These are phyloP conservation scores for Syzygium aqueum DNA, from an alignment of 345 rosid genomes.

Conservation along the genomic window DNA sequence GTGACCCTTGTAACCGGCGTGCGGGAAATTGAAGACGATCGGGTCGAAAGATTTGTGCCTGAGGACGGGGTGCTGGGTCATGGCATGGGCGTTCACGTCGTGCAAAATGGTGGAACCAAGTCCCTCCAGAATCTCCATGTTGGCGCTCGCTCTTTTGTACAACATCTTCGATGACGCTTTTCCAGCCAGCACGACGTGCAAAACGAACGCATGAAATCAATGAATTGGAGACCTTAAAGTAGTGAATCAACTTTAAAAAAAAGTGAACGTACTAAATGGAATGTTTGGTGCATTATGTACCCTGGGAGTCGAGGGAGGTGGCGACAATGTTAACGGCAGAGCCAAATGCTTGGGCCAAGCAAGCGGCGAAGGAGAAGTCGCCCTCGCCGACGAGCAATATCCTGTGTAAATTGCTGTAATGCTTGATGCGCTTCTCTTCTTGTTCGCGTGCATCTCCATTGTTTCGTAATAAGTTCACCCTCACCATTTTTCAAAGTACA, in stretches of 20 bases:
- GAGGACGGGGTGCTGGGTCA: slow-evolving; percentile 9
- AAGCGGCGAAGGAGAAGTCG: slow-evolving; percentile 41
- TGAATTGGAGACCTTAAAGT: background rate
- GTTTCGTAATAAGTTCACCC: background rate
- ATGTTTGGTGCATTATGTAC: background rate
- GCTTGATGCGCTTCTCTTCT: slow-evolving; percentile 21
- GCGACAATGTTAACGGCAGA: slow-evolving; percentile 36
- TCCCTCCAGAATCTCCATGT: slow-evolving; percentile 7
- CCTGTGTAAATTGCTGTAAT: slow-evolving; percentile 24
- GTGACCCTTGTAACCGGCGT: background rate
- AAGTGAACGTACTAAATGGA: background rate
- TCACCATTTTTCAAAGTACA: background rate
- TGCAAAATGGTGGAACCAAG: slow-evolving; percentile 16
- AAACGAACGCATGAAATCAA: background rate
- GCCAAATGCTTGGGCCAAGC: slow-evolving; percentile 40
- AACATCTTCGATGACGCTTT: background rate
- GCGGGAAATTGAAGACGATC: slow-evolving; percentile 27
- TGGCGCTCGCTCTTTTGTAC: slow-evolving; percentile 2
- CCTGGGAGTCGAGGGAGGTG: slow-evolving; percentile 32
- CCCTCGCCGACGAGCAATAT: slow-evolving; percentile 54
- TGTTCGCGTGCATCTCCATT: background rate
- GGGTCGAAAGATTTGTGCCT: slow-evolving; percentile 1
- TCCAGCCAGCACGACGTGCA: background rate
- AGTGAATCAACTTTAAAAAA: background rate
- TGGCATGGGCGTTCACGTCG: slow-evolving; percentile 12